A percentile compares a stretch with the other conserved stretches of the same genome.
Evolutionary conservation across 805 yeast genomes (phyloP).

Genomic region (Kazachstania kunashirensis): DNA sequence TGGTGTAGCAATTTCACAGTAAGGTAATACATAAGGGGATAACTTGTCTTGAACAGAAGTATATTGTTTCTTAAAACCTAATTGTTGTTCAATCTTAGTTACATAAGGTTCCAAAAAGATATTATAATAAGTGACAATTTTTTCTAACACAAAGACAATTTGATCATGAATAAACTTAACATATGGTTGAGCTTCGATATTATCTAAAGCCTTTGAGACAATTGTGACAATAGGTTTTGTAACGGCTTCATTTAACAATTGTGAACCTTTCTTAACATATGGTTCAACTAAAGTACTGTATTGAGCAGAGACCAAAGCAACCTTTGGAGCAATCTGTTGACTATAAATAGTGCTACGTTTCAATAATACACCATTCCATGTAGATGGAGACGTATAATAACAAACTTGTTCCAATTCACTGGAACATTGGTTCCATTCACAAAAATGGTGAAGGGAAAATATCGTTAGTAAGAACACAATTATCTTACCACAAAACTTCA

Average conservation of each 20-base stretch:
- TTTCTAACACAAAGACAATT: not conserved
- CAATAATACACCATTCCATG: slow-evolving; percentile 12
- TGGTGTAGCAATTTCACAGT: slow-evolving; percentile 2
- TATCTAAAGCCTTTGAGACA: not conserved
- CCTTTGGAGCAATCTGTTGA: slow-evolving; percentile 11
- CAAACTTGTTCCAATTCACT: slow-evolving; percentile 12
- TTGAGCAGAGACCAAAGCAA: slow-evolving; percentile 2
- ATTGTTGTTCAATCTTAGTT: not conserved
- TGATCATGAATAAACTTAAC: not conserved
- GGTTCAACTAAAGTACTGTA: slow-evolving; percentile 6
- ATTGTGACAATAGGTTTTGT: not conserved
- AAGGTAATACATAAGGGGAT: not conserved
- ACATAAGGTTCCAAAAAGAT: slow-evolving; percentile 9
- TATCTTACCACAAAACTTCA: slow-evolving; percentile 13
- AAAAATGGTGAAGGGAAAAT: slow-evolving; percentile 15
- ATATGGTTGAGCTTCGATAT: not conserved
- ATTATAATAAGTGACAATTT: slow-evolving; percentile 7
- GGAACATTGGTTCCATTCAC: slow-evolving; percentile 15
- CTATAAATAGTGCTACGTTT: slow-evolving; percentile 10
- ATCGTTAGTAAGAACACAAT: slow-evolving; percentile 8
- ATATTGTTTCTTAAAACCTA: not conserved
- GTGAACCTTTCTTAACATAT: not conserved
- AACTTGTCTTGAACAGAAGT: not conserved
- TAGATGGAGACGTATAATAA: slow-evolving; percentile 14
- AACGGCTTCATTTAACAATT: not conserved